phyloP scores from a whole-genome alignment of 495 filamentous ascomycete genomes.

The Aspergillus egyptiacus region DNA sequence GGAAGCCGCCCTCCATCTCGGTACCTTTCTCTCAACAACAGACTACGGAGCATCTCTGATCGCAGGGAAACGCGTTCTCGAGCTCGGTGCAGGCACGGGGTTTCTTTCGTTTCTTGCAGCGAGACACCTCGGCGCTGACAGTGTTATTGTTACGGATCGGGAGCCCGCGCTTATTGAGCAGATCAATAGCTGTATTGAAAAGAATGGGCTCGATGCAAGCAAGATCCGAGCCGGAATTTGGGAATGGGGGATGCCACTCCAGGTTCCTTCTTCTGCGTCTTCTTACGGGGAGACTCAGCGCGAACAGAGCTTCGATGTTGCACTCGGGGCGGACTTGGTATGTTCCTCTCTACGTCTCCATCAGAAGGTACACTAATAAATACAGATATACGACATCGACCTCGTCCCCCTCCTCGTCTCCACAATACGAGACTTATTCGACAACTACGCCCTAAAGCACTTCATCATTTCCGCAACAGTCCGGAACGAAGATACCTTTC shows the following conservation, averaged over 20 bases:
- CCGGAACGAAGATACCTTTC: conserved; percentile 58
- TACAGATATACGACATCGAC: conserved; percentile 59
- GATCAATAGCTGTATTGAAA: conserved; percentile 58
- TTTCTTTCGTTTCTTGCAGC: conserved; percentile 78
- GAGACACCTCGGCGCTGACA: conserved; percentile 57
- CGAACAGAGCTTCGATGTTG: conserved; percentile 36
- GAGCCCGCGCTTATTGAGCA: conserved; percentile 65
- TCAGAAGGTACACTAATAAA: not conserved
- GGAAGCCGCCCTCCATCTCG: conserved; percentile 87
- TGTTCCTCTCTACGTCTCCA: not conserved
- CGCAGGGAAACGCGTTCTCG: conserved; percentile 59
- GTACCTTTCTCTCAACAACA: conserved; percentile 58
- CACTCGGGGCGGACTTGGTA: conserved; percentile 48
- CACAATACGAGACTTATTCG: conserved; percentile 51
- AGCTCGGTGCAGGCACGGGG: conserved; percentile 85
- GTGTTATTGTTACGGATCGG: conserved; percentile 74
- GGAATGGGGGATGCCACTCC: conserved; percentile 35
- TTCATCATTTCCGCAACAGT: conserved; percentile 57
- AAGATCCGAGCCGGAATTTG: conserved; percentile 35
- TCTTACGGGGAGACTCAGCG: not conserved
- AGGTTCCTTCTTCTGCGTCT: conserved; percentile 5
- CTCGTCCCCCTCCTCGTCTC: conserved; percentile 52
- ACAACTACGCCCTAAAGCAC: conserved; percentile 37
- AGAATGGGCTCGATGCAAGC: conserved; percentile 55
- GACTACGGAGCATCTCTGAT: conserved; percentile 39